Conservation (phyloP, 306 rosid genomes). For the Acmispon strigosus region DNA sequence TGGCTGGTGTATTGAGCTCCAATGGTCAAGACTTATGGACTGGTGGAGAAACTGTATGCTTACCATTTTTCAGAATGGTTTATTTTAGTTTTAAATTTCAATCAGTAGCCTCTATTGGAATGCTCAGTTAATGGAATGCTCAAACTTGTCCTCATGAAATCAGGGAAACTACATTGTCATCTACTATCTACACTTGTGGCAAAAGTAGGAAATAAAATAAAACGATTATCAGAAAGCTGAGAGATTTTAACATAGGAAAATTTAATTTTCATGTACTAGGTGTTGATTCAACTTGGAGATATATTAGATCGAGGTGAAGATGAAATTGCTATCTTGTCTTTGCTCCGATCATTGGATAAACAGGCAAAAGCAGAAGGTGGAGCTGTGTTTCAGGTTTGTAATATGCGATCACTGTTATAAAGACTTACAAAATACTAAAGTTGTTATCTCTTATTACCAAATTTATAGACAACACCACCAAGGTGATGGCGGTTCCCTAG, state of each 20-base stretch:
- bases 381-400: conserved; percentile 88
- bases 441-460: background rate
- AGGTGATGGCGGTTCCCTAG: background rate
- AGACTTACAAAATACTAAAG: background rate
- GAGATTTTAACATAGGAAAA: background rate
- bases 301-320: conserved; percentile 93
- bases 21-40: conserved; percentile 74
- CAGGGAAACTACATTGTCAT: background rate
- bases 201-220: background rate
- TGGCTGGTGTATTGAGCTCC: conserved; percentile 84
- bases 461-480: background rate
- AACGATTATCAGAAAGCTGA: background rate
- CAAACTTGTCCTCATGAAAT: background rate
- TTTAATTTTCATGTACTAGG: conserved; percentile 33
- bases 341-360: conserved; percentile 70
- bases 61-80: background rate
- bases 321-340: conserved; percentile 88
- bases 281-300: conserved; percentile 91
- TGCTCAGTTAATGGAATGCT: background rate
- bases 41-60: conserved; percentile 77
- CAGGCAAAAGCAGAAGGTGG: conserved; percentile 88
- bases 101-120: background rate
- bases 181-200: background rate
- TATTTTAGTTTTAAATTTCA: background rate
- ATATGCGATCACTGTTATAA: background rate